A percentile compares a stretch with the other conserved stretches of the same genome.
Conservation (phyloP, 2,329 filamentous ascomycete species). For the Byssochlamys sp. region DNA sequence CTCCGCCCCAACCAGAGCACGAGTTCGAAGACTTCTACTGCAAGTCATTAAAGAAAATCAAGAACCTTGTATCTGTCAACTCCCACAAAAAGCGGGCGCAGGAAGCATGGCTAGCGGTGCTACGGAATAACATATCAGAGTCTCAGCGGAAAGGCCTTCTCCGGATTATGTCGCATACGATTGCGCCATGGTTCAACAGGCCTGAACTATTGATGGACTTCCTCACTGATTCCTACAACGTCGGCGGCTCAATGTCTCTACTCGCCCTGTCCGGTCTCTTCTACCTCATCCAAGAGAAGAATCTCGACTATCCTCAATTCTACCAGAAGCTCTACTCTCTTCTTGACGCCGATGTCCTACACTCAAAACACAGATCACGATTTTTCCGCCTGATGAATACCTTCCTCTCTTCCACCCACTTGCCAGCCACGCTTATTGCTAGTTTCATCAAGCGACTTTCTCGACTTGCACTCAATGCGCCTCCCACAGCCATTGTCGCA, state of each 20-base stretch:
- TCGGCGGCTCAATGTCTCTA: constrained; percentile 75
- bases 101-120: constrained; percentile 73
- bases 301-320: constrained; percentile 91
- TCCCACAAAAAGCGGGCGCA: constrained; percentile 73
- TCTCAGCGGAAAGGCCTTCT: constrained; percentile 72
- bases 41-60: constrained; percentile 53
- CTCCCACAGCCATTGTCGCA: constrained; percentile 78
- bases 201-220: constrained; percentile 92
- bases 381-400: constrained; percentile 89
- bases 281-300: constrained; percentile 84
- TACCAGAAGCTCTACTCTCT: constrained; percentile 90
- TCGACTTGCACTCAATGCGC: constrained; percentile 72
- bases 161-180: constrained; percentile 61
- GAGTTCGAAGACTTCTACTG: constrained; percentile 29
- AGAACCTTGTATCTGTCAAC: constrained; percentile 56
- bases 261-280: constrained; percentile 87
- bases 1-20: constrained; percentile 47
- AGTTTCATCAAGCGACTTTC: constrained; percentile 94
- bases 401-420: constrained; percentile 82
- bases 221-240: constrained; percentile 83
- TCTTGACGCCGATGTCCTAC: constrained; percentile 72
- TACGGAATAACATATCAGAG: constrained; percentile 55
- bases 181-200: constrained; percentile 81
- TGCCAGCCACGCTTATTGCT: constrained; percentile 80
- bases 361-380: constrained; percentile 85